phyloP scores from a whole-genome alignment of 192 early-diverging fungal species.

The Coemansia furcata region DNA sequence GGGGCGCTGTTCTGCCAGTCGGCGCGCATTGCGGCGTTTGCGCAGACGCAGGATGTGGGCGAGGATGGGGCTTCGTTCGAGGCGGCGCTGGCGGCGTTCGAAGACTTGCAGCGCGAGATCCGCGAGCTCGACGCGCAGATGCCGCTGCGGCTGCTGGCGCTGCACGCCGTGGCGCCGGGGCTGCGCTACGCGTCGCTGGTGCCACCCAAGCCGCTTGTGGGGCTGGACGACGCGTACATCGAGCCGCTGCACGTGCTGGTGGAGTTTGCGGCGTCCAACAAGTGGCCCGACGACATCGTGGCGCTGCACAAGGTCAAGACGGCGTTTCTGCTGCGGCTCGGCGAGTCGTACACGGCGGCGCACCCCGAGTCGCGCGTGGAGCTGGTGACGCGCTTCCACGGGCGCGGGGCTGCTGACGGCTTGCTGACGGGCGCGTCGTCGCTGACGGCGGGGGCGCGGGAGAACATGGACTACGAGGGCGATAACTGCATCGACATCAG shows the following conservation, averaged over 20 bases:
- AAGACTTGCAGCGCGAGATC: slow-evolving; percentile 31
- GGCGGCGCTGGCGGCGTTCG: slow-evolving; percentile 24
- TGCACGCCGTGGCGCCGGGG: slow-evolving; percentile 45
- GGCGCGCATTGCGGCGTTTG: slow-evolving; percentile 15
- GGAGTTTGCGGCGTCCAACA: slow-evolving; percentile 76
- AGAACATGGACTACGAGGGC: slow-evolving; percentile 35
- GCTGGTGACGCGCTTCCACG: slow-evolving; percentile 52
- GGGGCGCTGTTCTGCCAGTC: slow-evolving; percentile 21
- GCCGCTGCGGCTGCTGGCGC: slow-evolving; percentile 41
- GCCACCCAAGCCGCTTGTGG: slow-evolving; percentile 47
- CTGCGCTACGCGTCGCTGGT: slow-evolving; percentile 62
- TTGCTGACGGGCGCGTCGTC: slow-evolving; percentile 34
- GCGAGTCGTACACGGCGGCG: slow-evolving; percentile 52
- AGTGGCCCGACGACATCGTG: slow-evolving; percentile 87
- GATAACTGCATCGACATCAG: slow-evolving; percentile 70
- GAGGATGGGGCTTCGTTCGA: slow-evolving; percentile 25
- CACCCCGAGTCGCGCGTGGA: slow-evolving; percentile 41
- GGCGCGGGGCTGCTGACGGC: slow-evolving; percentile 54
- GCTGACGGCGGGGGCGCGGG: neutral
- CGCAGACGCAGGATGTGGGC: slow-evolving; percentile 16
- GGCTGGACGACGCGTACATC: slow-evolving; percentile 55
- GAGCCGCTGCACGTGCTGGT: slow-evolving; percentile 76
- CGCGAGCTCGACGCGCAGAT: slow-evolving; percentile 33
- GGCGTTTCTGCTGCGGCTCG: slow-evolving; percentile 81
- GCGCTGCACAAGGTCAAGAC: slow-evolving; percentile 89